Conservation (phyloP, 306 rosid species). For the Quercus cerris region DNA sequence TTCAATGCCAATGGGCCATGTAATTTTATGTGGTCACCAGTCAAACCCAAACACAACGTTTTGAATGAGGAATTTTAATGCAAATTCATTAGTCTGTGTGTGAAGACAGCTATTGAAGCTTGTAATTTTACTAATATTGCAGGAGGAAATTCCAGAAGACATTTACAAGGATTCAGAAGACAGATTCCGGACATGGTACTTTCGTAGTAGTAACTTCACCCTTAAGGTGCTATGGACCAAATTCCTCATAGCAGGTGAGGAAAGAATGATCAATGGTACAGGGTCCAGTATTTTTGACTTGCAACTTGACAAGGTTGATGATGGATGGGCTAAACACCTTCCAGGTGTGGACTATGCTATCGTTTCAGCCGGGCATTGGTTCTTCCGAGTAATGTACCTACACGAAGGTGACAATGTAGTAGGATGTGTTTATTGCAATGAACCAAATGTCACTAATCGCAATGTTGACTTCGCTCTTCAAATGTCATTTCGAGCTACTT, state of each 20-base stretch:
- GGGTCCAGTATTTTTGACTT: constrained; percentile 59
- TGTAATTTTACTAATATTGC: constrained; percentile 10
- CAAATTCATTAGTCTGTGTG: background rate
- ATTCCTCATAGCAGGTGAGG: constrained; percentile 57
- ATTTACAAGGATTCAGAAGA: constrained; percentile 72
- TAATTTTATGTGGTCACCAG: background rate
- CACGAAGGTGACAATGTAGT: constrained; percentile 25
- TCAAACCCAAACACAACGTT: background rate
- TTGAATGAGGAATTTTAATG: background rate
- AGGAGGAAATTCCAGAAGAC: constrained; percentile 72
- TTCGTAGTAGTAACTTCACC: constrained; percentile 54
- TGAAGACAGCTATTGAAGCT: background rate
- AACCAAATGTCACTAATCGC: constrained; percentile 41
- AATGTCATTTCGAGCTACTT: constrained; percentile 51
- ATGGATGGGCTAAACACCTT: constrained; percentile 42
- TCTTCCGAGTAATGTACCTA: constrained; percentile 58
- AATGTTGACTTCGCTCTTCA: constrained; percentile 33
- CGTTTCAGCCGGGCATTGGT: constrained; percentile 84
- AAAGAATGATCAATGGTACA: constrained; percentile 65
- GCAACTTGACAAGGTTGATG: constrained; percentile 55
- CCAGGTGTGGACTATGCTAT: constrained; percentile 63
- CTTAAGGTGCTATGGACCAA: constrained; percentile 71
- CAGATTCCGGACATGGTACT: constrained; percentile 61
- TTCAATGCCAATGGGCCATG: background rate
- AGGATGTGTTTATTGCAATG: constrained; percentile 68